Base-by-base conservation (phyloP, 805 yeast genomes). In the Saccharomycopsis fodiens region DNA sequence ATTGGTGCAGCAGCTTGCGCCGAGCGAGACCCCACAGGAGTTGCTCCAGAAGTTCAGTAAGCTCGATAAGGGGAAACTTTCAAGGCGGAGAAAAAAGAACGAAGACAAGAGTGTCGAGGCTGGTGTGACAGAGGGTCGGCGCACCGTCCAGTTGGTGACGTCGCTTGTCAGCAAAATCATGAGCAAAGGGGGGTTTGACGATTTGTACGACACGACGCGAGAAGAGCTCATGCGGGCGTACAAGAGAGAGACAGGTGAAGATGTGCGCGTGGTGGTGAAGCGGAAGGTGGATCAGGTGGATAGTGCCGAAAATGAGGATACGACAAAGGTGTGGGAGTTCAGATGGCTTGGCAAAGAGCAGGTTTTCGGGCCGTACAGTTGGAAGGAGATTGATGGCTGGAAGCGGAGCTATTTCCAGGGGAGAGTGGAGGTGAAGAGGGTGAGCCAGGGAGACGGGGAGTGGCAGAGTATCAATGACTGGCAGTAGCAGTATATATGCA, bases 21-120 rank as follows among this genome's bases (percentile, higher is more conserved):
- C 82, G 0, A 78, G 74, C 2, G 88, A 82, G 55, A 70, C 78
- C 0, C 71, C 81, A 1, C 51, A 75, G 57, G 85, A 81, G 54
- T 73, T 78, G 1, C 58, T 82, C 29, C 74, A 54, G 53, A 66
- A 68, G 50, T 62, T 61, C 48, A 67, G 59, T 57, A n/a, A n/a
- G n/a, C 21, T 25, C 6, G 50, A 44, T 39, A 50, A 46, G 42
- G 42, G 2, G 30, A 15, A 16, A 16, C 27, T 27, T 29, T 35
- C 10, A 16, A 48, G 25, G 17, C 15, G 8, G 6, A 39, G 37
- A 35, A 35, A 31, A 13, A 27, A n/a, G 16, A 17, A 23, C 12
- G 30, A 41, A 17, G 21, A 10, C 10, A 36, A 15, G 34, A 13
- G 15, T n/a, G 42, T 37, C 19, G 25, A 13, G 19, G 25, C 16